phyloP scores from a whole-genome alignment of 1,284 basidiomycete species.

The Pseudozyma tsukubaensis region DNA sequence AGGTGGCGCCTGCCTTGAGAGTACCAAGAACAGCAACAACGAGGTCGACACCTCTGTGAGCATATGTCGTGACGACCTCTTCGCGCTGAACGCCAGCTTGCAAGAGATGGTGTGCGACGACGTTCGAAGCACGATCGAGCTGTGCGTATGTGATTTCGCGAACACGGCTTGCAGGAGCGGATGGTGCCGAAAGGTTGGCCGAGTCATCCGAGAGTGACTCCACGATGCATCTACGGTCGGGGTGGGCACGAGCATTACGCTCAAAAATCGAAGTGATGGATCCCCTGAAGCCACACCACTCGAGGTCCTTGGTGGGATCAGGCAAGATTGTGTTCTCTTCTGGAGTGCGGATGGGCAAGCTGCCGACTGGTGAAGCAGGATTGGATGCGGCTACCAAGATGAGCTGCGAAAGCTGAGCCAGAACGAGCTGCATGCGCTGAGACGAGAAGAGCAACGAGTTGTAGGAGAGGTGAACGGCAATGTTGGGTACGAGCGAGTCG shows the following conservation, averaged over 20 bases:
- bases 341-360: conserved; percentile 71
- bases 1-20: conserved; percentile 95
- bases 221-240: conserved; percentile 63
- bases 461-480: conserved; percentile 87
- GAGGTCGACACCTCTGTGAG: conserved; percentile 93
- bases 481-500: conserved; percentile 72
- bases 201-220: conserved; percentile 72
- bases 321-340: conserved; percentile 80
- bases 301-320: conserved; percentile 87
- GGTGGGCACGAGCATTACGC: conserved; percentile 60
- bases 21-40: conserved; percentile 97
- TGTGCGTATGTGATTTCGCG: conserved; percentile 81
- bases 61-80: conserved; percentile 99
- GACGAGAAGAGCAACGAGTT: conserved; percentile 94
- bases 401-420: conserved; percentile 87
- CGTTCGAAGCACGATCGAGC: conserved; percentile 86
- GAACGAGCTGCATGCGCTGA: conserved; percentile 79
- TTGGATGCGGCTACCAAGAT: conserved; percentile 78
- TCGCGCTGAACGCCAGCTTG: conserved; percentile 87
- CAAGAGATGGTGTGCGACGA: conserved; percentile 90
- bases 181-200: conserved; percentile 76
- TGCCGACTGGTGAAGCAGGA: conserved; percentile 68
- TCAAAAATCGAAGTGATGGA: conserved; percentile 82
- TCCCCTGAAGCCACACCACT: conserved; percentile 97
- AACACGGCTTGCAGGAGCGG: conserved; percentile 72